phyloP scores from a whole-genome alignment of 805 yeast genomes.

The Metschnikowia koreensis region DNA sequence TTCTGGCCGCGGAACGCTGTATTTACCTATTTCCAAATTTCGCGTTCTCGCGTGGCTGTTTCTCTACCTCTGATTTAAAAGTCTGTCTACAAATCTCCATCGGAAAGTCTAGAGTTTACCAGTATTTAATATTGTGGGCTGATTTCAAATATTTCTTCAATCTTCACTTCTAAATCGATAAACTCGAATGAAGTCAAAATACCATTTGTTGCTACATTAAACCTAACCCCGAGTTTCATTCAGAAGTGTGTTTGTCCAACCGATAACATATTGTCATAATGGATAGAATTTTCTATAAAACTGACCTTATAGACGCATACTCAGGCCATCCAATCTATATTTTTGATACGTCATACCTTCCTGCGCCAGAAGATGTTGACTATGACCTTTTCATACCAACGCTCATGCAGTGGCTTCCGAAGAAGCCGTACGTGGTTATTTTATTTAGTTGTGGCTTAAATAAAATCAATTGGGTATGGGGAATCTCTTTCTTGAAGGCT shows the following conservation, averaged over 20 bases:
- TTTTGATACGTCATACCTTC: constrained; percentile 79
- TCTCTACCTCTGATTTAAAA: neutral
- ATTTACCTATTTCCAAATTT: neutral
- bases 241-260: neutral
- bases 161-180: too few species aligned
- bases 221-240: neutral
- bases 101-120: too few species aligned
- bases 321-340: constrained; percentile 68
- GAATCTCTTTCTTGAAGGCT: constrained; percentile 50
- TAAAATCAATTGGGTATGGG: constrained; percentile 68
- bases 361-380: constrained; percentile 48
- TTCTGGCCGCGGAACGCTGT: neutral
- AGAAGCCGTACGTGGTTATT: constrained; percentile 60
- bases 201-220: neutral
- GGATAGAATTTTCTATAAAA: constrained; percentile 52
- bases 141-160: too few species aligned
- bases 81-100: too few species aligned
- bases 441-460: constrained; percentile 82
- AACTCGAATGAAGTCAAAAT: neutral
- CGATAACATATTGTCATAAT: constrained; percentile 13
- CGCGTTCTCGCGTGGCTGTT: neutral
- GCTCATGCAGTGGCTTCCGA: constrained; percentile 58
- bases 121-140: too few species aligned
- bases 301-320: constrained; percentile 64
- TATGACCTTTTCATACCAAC: constrained; percentile 55